phyloP scores from a whole-genome alignment of 1,284 basidiomycete genomes.

The Rhodotorula sp. region DNA sequence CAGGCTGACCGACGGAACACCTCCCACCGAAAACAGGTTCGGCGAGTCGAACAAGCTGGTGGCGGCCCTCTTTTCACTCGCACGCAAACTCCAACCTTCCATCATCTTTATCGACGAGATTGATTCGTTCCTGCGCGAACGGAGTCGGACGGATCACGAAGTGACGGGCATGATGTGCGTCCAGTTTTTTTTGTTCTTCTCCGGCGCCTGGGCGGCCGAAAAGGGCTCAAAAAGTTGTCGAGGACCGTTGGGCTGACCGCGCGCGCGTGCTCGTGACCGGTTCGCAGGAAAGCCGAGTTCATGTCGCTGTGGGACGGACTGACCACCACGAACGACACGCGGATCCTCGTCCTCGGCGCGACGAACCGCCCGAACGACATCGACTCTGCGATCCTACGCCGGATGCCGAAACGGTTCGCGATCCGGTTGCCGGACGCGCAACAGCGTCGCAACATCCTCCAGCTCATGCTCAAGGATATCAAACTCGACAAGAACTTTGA shows the following conservation, averaged over 20 bases:
- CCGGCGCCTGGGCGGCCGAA: no score
- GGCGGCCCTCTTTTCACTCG: slow-evolving; percentile 75
- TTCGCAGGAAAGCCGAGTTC: slow-evolving; percentile 83
- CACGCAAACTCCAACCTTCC: slow-evolving; percentile 68
- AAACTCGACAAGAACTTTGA: slow-evolving; percentile 66
- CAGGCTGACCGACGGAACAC: slow-evolving; percentile 68
- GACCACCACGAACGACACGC: slow-evolving; percentile 65
- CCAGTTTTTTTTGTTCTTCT: neutral
- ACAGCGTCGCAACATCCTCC: slow-evolving; percentile 86
- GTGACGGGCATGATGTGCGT: slow-evolving; percentile 89
- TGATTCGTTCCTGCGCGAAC: slow-evolving; percentile 85
- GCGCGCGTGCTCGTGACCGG: no score
- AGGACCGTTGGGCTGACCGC: no score
- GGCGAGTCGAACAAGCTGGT: slow-evolving; percentile 98
- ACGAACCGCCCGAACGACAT: slow-evolving; percentile 96
- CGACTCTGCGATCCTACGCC: slow-evolving; percentile 79
- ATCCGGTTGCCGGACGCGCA: slow-evolving; percentile 76
- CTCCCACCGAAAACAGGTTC: slow-evolving; percentile 53
- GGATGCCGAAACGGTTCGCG: slow-evolving; percentile 97
- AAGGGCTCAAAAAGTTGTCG: neutral
- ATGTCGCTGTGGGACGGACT: slow-evolving; percentile 99
- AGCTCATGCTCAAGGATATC: slow-evolving; percentile 79
- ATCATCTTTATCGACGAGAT: slow-evolving; percentile 84
- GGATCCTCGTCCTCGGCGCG: slow-evolving; percentile 91
- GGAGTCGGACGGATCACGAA: slow-evolving; percentile 86